Base-by-base conservation (phyloP, 2,329 filamentous ascomycete species). In the Cercospora zeae-maydis region DNA sequence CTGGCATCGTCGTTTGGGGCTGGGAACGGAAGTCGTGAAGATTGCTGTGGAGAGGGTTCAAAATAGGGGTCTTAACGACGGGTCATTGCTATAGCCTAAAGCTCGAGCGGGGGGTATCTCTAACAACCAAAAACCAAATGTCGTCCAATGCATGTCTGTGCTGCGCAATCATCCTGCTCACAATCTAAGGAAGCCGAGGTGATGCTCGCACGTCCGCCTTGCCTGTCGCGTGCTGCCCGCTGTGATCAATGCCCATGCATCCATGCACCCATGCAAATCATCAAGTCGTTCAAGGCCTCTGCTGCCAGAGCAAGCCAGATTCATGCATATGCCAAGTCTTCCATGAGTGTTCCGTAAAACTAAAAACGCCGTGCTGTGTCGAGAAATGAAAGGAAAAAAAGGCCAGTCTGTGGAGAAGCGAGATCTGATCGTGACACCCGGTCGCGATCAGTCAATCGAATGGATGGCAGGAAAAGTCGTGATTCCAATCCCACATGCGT, bases 221-320 rank as follows among this genome's bases (percentile, higher is more conserved):
- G 10, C 52, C 51, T 21, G 33, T 49, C 51, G 55, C 61, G 39
- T 37, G 45, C 21, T 47, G 34, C 47, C 36, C 57, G 61, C 56
- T 39, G 27, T 54, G 56, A 56, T 39, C 36, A 30, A 59, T 63
- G 61, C 16, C 56, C 55, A 63, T 59, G 59, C 59, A 55, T 39
- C 16, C 19, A 42, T 45, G 59, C 59, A 55, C 54, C 16, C 19
- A 42, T 45, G 42, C 54, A 19, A 45, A n/a, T 62, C 54, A 56
- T 59, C 33, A 56, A 49, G 36, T 63, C 55, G 19, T 63, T 56
- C 34, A 59, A 49, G 61, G 53, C 45, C 36, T 49, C 49, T 51
- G 54, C 62, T 64, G 55, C 62, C 62, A 49, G 63, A 65, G 63
- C 56, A 42, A 47, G 60, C 63, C 36, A 37, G 39, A 37, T 13